These are phyloP conservation scores for Favolaschia claudopus DNA, from an alignment of 768 basidiomycete species.

Conservation along the genomic window DNA sequence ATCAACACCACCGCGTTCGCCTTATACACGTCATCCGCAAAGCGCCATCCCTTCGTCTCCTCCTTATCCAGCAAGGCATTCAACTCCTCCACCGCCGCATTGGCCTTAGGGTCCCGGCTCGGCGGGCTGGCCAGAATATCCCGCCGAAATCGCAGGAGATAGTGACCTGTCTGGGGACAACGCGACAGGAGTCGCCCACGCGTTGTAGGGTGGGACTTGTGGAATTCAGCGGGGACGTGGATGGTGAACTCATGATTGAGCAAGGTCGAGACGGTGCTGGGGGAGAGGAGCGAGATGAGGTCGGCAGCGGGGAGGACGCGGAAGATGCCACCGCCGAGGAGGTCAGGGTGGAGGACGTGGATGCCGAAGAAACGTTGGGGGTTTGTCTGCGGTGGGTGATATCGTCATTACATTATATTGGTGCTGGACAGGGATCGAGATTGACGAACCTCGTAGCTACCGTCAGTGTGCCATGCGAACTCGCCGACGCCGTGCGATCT, in stretches of 20 bases:
- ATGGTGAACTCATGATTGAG: background rate
- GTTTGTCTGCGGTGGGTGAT: background rate
- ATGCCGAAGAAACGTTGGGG: slow-evolving; percentile 8
- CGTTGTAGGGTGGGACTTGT: background rate
- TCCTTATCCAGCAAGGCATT: background rate
- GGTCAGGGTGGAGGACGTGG: slow-evolving; percentile 1
- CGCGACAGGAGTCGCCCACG: background rate
- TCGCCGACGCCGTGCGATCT: background rate
- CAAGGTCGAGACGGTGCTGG: background rate
- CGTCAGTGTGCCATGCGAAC: slow-evolving; percentile 12
- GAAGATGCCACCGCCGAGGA: slow-evolving; percentile 5
- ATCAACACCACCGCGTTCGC: slow-evolving; percentile 2
- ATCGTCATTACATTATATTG: too few species aligned
- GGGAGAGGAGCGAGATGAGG: background rate
- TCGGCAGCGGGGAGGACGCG: background rate
- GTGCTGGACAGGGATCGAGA: background rate
- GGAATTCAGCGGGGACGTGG: slow-evolving; percentile 7
- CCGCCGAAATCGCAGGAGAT: slow-evolving; percentile 1
- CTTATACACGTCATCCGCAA: slow-evolving; percentile 1
- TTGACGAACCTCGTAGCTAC: background rate
- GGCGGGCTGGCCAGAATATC: slow-evolving; percentile 1
- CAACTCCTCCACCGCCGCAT: slow-evolving; percentile 2
- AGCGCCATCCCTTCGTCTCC: slow-evolving; percentile 1
- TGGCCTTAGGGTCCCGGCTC: slow-evolving; percentile 2
- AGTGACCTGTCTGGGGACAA: background rate